Percentiles rank a stretch among this genome's conserved stretches.
Evolutionary conservation across 257 asterid species (phyloP).

Genomic region (Forsythia suspensa): DNA sequence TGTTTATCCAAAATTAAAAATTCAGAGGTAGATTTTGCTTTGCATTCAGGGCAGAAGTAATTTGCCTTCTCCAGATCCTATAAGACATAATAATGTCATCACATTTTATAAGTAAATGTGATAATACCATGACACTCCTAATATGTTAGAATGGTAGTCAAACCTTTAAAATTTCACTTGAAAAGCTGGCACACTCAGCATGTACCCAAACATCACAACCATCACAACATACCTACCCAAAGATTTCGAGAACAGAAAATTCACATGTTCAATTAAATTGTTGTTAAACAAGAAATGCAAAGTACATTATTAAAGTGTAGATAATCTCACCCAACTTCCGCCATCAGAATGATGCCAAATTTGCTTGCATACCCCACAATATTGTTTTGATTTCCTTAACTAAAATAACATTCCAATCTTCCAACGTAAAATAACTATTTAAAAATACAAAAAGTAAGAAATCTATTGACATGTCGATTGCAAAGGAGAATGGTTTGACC

Average conservation of each 20-base stretch:
- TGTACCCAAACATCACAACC: constrained; percentile 96
- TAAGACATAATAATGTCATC: constrained; percentile 18
- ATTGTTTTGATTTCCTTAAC: constrained; percentile 81
- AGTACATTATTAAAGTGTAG: constrained; percentile 16
- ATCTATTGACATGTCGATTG: constrained; percentile 10
- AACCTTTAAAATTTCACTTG: constrained; percentile 66
- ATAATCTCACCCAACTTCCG: constrained; percentile 83
- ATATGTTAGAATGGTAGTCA: constrained; percentile 21
- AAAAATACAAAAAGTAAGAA: constrained; percentile 17
- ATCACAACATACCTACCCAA: constrained; percentile 83
- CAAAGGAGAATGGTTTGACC: constrained; percentile 45
- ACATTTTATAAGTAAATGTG: constrained; percentile 22
- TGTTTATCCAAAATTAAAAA: constrained; percentile 31
- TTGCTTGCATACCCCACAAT: constrained; percentile 85
- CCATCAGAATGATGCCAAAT: constrained; percentile 98
- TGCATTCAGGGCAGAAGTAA: constrained; percentile 91
- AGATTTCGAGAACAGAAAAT: constrained; percentile 15
- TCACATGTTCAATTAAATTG: constrained; percentile 3
- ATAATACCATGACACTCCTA: constrained; percentile 18
- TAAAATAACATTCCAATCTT: constrained; percentile 33
- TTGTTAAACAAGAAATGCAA: constrained; percentile 1
- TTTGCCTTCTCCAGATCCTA: constrained; percentile 60
- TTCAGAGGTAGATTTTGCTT: constrained; percentile 41
- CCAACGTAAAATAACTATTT: constrained; percentile 18
- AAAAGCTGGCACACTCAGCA: constrained; percentile 80